phyloP scores from a whole-genome alignment of 202 grass and related monocot genomes.

The Hordeum pubiflorum region DNA sequence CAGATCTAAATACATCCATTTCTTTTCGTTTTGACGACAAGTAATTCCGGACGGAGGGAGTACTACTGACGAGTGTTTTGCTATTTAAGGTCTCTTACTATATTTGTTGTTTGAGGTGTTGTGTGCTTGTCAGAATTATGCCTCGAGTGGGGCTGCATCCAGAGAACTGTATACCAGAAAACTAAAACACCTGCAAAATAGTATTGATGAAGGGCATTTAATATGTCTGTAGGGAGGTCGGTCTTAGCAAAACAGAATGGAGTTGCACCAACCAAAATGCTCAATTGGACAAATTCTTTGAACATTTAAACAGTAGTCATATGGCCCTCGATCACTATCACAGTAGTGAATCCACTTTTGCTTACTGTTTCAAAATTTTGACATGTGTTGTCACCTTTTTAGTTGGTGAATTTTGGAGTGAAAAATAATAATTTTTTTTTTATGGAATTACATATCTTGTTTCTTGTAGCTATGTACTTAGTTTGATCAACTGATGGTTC shows the following conservation, averaged over 20 bases:
- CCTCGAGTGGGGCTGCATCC: neutral
- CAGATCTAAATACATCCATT: no score
- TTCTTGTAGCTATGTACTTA: neutral
- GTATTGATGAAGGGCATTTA: neutral
- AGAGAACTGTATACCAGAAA: neutral
- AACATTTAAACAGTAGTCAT: neutral
- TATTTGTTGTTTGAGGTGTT: neutral
- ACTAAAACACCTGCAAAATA: neutral
- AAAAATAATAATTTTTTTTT: neutral
- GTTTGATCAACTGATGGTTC: neutral
- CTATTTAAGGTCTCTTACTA: neutral
- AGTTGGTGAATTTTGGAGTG: neutral
- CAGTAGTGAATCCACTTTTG: neutral
- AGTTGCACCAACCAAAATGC: conserved; percentile 6
- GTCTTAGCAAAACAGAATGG: neutral
- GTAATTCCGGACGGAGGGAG: no score
- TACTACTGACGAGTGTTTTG: neutral
- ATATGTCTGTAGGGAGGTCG: neutral
- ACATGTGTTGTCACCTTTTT: neutral
- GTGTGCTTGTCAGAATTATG: neutral
- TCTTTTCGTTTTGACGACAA: no score
- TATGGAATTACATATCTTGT: neutral
- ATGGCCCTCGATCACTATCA: neutral
- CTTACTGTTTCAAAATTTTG: neutral
- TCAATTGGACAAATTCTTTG: neutral